Evolutionary conservation across 1,139 yeast genomes (phyloP).

Genomic region (Geotrichum bryndzae): DNA sequence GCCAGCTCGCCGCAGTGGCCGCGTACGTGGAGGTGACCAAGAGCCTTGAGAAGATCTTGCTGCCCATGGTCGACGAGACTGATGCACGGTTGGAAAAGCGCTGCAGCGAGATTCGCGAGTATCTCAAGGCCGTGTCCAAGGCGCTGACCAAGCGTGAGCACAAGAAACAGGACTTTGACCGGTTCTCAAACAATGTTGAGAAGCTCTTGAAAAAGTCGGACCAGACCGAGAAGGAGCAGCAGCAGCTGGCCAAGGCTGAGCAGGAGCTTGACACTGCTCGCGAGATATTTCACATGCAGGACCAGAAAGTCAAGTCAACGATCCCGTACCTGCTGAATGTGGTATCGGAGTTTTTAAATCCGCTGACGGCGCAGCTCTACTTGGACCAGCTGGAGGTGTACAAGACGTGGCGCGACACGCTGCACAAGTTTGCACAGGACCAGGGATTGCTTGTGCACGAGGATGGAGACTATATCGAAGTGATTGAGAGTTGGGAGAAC

Average conservation of each 20-base stretch:
- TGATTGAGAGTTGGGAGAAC: slow-evolving; percentile 30
- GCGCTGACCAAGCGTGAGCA: slow-evolving; percentile 45
- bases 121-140: slow-evolving; percentile 41
- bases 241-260: slow-evolving; percentile 28
- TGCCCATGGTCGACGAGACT: slow-evolving; percentile 28
- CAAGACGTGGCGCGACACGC: slow-evolving; percentile 24
- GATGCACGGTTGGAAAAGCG: slow-evolving; percentile 27
- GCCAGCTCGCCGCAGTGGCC: slow-evolving; percentile 33
- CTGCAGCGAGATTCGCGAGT: slow-evolving; percentile 39
- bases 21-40: slow-evolving; percentile 25
- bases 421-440: slow-evolving; percentile 27
- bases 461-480: slow-evolving; percentile 19
- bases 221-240: slow-evolving; percentile 32
- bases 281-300: slow-evolving; percentile 36
- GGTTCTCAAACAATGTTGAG: slow-evolving; percentile 40
- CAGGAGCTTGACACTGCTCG: slow-evolving; percentile 31
- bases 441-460: slow-evolving; percentile 25
- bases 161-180: slow-evolving; percentile 43
- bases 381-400: slow-evolving; percentile 29
- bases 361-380: slow-evolving; percentile 32
- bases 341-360: slow-evolving; percentile 49
- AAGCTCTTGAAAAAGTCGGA: slow-evolving; percentile 40
- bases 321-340: slow-evolving; percentile 46
- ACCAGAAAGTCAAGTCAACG: slow-evolving; percentile 39
- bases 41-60: slow-evolving; percentile 24